Percentiles rank a stretch among this genome's conserved stretches.
phyloP scores from a whole-genome alignment of 345 rosid species.

The Mallotus nudiflorus region DNA sequence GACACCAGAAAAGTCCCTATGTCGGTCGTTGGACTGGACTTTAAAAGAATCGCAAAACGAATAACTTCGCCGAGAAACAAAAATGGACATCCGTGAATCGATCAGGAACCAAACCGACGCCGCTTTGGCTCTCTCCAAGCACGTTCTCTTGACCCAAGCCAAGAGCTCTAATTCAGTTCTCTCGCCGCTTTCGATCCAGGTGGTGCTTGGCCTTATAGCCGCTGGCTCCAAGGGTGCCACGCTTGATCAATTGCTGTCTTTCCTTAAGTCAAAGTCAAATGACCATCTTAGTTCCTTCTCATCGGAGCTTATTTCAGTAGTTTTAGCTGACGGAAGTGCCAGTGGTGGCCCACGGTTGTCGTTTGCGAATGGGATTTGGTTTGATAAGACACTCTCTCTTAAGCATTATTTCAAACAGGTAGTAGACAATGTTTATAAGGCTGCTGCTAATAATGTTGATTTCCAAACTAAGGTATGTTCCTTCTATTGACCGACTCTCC shows the following conservation, averaged over 20 bases:
- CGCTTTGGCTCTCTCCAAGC: slow-evolving; percentile 48
- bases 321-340: slow-evolving; percentile 66
- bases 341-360: slow-evolving; percentile 69
- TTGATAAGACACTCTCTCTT: slow-evolving; percentile 59
- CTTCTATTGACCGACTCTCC: too few relatives aligned
- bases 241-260: slow-evolving; percentile 71
- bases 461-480: slow-evolving; percentile 65
- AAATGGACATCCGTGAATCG: slow-evolving; percentile 61
- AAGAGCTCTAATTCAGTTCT: slow-evolving; percentile 56
- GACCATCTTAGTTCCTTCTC: slow-evolving; percentile 57
- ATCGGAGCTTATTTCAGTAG: slow-evolving; percentile 57
- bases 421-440: slow-evolving; percentile 55
- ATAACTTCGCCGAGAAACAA: too few relatives aligned
- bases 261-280: slow-evolving; percentile 56
- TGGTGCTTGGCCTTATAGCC: slow-evolving; percentile 65
- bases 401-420: slow-evolving; percentile 60
- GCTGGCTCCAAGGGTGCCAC: slow-evolving; percentile 67
- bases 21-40: too few relatives aligned
- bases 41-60: too few relatives aligned
- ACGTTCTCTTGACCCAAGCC: slow-evolving; percentile 47
- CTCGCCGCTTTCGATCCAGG: slow-evolving; percentile 80
- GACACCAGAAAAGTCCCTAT: too few relatives aligned
- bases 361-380: slow-evolving; percentile 65
- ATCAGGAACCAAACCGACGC: slow-evolving; percentile 60
- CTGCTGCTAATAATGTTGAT: slow-evolving; percentile 58